Conservation (phyloP, 2,329 filamentous ascomycete species). For the Venturia aucupariae region DNA sequence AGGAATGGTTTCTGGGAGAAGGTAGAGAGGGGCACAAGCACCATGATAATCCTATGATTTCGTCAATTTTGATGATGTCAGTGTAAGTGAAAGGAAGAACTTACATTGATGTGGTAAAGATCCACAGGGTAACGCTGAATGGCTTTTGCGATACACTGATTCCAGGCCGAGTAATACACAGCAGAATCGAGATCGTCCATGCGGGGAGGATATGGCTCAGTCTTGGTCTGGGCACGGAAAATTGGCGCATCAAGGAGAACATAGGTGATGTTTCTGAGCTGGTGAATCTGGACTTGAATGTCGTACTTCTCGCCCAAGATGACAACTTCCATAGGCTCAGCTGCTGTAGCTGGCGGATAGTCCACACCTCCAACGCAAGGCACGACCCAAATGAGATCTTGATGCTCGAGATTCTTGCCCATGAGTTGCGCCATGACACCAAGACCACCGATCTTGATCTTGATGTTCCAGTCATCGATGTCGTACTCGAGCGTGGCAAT, state of each 20-base stretch:
- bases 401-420: conserved; percentile 55
- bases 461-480: conserved; percentile 60
- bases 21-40: conserved; percentile 53
- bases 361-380: conserved; percentile 51
- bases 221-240: conserved; percentile 54
- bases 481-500: conserved; percentile 66
- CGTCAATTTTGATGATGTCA: conserved; percentile 21
- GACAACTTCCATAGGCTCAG: conserved; percentile 53
- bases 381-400: conserved; percentile 51
- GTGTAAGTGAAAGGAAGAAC: neutral
- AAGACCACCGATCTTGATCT: conserved; percentile 62
- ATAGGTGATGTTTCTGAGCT: conserved; percentile 56
- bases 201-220: conserved; percentile 55
- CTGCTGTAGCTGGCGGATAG: conserved; percentile 50
- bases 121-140: conserved; percentile 54
- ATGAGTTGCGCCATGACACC: conserved; percentile 64
- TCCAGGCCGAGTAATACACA: conserved; percentile 62
- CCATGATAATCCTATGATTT: conserved; percentile 43
- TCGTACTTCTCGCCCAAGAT: conserved; percentile 53
- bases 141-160: conserved; percentile 57
- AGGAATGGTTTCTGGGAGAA: conserved; percentile 53
- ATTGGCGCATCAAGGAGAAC: conserved; percentile 58
- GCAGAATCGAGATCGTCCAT: conserved; percentile 63
- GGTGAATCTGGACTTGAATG: conserved; percentile 55
- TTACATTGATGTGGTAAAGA: conserved; percentile 55